Conservation (phyloP, 2,329 filamentous ascomycete species). For the Calycina herbarum region DNA sequence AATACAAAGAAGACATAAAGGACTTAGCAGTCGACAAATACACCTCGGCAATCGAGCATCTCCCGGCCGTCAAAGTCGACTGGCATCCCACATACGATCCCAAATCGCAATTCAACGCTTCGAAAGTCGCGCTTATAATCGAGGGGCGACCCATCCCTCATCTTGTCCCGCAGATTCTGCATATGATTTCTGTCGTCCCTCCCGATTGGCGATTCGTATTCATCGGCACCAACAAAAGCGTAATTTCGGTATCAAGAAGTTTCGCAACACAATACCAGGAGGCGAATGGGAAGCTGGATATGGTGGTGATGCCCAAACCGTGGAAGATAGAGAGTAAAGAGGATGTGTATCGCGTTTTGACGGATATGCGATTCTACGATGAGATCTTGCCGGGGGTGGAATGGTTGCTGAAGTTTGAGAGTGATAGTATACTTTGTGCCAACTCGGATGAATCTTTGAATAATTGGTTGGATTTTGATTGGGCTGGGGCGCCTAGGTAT, state of each 20-base stretch:
- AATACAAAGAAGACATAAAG: conserved; percentile 46
- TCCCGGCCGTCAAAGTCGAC: conserved; percentile 35
- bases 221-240: conserved; percentile 50
- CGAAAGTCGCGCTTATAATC: conserved; percentile 54
- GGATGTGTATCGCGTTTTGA: conserved; percentile 49
- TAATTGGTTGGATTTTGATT: conserved; percentile 55
- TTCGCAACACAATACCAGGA: conserved; percentile 51
- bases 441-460: conserved; percentile 53
- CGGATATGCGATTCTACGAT: conserved; percentile 53
- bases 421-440: conserved; percentile 57
- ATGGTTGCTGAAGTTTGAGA: conserved; percentile 55
- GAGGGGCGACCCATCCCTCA: conserved; percentile 50
- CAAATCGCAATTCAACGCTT: conserved; percentile 42
- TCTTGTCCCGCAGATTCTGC: conserved; percentile 50
- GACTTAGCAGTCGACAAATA: conserved; percentile 34
- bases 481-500: conserved; percentile 54
- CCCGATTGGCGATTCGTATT: conserved; percentile 57
- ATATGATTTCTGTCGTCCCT: conserved; percentile 54
- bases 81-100: conserved; percentile 35
- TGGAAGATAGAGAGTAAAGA: conserved; percentile 50
- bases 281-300: conserved; percentile 51
- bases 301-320: conserved; percentile 49
- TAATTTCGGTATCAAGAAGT: conserved; percentile 46
- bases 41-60: conserved; percentile 31
- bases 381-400: conserved; percentile 51